phyloP scores from a whole-genome alignment of 176 grass and related monocot genomes.

The Alopecurus myosuroides region DNA sequence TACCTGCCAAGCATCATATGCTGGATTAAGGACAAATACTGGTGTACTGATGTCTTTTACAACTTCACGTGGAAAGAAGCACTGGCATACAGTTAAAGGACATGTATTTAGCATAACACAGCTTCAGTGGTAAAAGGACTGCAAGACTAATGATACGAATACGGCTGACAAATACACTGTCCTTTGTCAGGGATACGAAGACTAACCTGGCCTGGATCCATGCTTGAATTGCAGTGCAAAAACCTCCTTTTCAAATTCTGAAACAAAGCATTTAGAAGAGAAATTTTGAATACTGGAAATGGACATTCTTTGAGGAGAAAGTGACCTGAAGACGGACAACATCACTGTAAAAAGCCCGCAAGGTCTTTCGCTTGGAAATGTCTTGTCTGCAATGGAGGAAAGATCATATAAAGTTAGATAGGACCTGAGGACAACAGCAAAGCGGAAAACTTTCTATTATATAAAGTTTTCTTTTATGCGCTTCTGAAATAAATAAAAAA shows the following conservation, averaged over 20 bases:
- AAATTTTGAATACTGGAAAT: neutral
- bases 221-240: slow-evolving; percentile 37
- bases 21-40: slow-evolving; percentile 82
- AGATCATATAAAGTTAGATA: neutral
- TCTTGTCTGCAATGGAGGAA: slow-evolving; percentile 50
- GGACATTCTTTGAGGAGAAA: neutral
- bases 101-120: slow-evolving; percentile 22
- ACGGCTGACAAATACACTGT: neutral
- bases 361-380: slow-evolving; percentile 60
- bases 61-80: slow-evolving; percentile 77
- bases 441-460: neutral
- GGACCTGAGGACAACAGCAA: neutral
- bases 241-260: slow-evolving; percentile 47
- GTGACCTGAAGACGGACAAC: slow-evolving; percentile 72
- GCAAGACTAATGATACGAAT: neutral
- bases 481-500: neutral
- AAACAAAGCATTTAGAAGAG: slow-evolving; percentile 5
- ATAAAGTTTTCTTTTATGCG: neutral
- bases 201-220: slow-evolving; percentile 38
- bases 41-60: slow-evolving; percentile 61
- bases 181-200: neutral
- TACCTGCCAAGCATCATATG: slow-evolving; percentile 91
- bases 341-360: slow-evolving; percentile 61
- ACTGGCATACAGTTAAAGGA: slow-evolving; percentile 30
- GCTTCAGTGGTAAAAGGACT: neutral